A percentile compares a stretch with the other conserved stretches of the same genome.
Conservation (phyloP, 805 yeast species). For the Debaryomyces tyrocola region DNA sequence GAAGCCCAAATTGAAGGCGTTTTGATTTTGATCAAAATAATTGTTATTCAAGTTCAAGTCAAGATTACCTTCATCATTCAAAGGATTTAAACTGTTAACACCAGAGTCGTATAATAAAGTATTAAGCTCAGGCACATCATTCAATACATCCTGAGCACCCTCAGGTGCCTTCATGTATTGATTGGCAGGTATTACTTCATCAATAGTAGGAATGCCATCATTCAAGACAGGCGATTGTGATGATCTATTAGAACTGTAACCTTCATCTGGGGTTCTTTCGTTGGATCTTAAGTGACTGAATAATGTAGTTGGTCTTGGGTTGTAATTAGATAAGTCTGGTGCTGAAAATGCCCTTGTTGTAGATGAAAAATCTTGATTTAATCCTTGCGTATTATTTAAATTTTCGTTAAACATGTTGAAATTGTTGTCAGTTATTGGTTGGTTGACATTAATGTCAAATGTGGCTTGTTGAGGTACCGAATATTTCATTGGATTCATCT, state of each 20-base stretch:
- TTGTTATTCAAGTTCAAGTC: background rate
- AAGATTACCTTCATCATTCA: background rate
- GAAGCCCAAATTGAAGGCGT: background rate
- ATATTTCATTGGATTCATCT: background rate
- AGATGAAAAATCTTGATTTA: background rate
- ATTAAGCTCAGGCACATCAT: background rate
- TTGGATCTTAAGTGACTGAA: slow-evolving; percentile 7
- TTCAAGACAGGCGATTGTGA: slow-evolving; percentile 3
- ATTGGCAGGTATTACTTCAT: background rate
- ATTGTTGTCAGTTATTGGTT: slow-evolving; percentile 8
- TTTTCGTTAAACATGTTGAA: slow-evolving; percentile 9
- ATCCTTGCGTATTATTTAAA: background rate
- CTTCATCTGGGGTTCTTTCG: background rate
- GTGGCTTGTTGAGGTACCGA: slow-evolving; percentile 11
- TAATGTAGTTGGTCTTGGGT: slow-evolving; percentile 5
- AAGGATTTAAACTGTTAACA: slow-evolving; percentile 1
- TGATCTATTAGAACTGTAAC: background rate
- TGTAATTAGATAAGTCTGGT: slow-evolving; percentile 10
- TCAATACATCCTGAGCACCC: background rate
- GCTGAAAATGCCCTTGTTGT: slow-evolving; percentile 9
- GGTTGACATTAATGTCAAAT: slow-evolving; percentile 11
- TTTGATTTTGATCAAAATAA: background rate
- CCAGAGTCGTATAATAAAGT: slow-evolving; percentile 3
- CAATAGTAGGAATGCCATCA: background rate
- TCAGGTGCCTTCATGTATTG: background rate